A percentile compares a stretch with the other conserved stretches of the same genome.
These are phyloP conservation scores for Sphaerulina vaccinii DNA, from an alignment of 2,329 filamentous ascomycete species.

Conservation along the genomic window DNA sequence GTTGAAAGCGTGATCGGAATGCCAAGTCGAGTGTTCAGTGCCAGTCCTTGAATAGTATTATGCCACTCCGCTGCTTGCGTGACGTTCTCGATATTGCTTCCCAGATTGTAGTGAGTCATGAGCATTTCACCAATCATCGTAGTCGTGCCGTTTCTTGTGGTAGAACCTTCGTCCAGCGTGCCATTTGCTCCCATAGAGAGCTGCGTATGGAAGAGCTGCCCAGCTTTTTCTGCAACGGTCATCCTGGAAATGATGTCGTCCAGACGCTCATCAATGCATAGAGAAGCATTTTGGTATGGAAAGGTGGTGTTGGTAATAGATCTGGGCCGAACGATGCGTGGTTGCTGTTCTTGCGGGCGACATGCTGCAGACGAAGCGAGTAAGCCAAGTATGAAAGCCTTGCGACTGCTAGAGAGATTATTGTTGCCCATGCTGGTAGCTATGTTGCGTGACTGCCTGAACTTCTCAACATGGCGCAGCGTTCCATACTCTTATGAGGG, in stretches of 20 bases:
- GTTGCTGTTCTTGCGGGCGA: conserved; percentile 3
- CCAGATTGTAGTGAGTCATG: conserved; percentile 51
- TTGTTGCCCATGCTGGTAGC: conserved; percentile 11
- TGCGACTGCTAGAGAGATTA: neutral
- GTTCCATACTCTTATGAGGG: neutral
- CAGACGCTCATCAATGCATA: conserved; percentile 48
- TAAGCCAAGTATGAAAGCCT: conserved; percentile 5
- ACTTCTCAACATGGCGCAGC: neutral
- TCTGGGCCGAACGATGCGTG: neutral
- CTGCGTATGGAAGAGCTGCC: conserved; percentile 49
- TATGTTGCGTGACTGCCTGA: neutral
- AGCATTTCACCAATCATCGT: conserved; percentile 39
- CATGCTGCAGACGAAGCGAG: conserved; percentile 2
- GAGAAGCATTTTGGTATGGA: conserved; percentile 40
- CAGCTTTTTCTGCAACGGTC: conserved; percentile 51
- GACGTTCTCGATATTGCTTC: conserved; percentile 46
- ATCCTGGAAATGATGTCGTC: conserved; percentile 49
- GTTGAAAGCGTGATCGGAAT: conserved; percentile 52
- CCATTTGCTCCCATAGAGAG: conserved; percentile 37
- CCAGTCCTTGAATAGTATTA: conserved; percentile 45
- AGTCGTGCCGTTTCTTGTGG: conserved; percentile 32
- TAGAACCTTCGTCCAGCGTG: conserved; percentile 30
- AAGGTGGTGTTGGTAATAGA: conserved; percentile 13
- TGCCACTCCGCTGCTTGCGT: conserved; percentile 40
- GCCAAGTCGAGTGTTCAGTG: conserved; percentile 48